phyloP scores from a whole-genome alignment of 2,329 filamentous ascomycete genomes.

The Venturia oleaginea region DNA sequence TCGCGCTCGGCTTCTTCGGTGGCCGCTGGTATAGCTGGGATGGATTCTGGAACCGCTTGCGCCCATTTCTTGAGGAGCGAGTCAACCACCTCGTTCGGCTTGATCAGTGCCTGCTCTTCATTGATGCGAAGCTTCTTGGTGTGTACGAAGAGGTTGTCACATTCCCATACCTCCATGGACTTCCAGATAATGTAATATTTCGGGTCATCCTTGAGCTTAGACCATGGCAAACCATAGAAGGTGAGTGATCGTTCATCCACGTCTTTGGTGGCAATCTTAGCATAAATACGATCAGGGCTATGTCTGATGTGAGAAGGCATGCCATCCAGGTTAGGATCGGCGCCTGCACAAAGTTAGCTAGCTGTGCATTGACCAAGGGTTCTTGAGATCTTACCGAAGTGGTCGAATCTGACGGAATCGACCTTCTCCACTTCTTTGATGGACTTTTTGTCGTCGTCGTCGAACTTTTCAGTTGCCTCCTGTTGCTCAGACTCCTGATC shows the following conservation, averaged over 20 bases:
- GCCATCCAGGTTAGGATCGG: slow-evolving; percentile 6
- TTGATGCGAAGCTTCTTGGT: slow-evolving; percentile 15
- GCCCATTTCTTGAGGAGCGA: slow-evolving; percentile 6
- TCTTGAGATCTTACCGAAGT: background rate
- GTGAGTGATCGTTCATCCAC: slow-evolving; percentile 8
- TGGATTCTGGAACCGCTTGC: background rate
- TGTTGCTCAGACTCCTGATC: background rate
- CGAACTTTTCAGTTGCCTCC: background rate
- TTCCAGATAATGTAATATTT: slow-evolving; percentile 14
- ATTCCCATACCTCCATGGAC: slow-evolving; percentile 12
- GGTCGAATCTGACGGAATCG: slow-evolving; percentile 1
- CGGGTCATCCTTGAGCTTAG: slow-evolving; percentile 9
- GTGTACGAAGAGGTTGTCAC: slow-evolving; percentile 12
- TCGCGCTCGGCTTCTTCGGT: background rate
- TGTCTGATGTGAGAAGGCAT: slow-evolving; percentile 9
- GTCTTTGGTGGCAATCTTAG: slow-evolving; percentile 20
- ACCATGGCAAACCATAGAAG: slow-evolving; percentile 8
- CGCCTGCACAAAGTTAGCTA: background rate
- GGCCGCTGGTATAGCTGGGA: background rate
- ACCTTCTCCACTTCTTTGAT: background rate
- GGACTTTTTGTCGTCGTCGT: background rate
- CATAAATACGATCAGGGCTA: slow-evolving; percentile 6
- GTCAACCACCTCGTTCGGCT: slow-evolving; percentile 5
- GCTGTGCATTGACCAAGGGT: background rate
- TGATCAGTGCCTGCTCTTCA: slow-evolving; percentile 10